Percentiles rank a stretch among this genome's conserved stretches.
Conservation (phyloP, 352 stramenopile genomes). For the Pythium angustatum region DNA sequence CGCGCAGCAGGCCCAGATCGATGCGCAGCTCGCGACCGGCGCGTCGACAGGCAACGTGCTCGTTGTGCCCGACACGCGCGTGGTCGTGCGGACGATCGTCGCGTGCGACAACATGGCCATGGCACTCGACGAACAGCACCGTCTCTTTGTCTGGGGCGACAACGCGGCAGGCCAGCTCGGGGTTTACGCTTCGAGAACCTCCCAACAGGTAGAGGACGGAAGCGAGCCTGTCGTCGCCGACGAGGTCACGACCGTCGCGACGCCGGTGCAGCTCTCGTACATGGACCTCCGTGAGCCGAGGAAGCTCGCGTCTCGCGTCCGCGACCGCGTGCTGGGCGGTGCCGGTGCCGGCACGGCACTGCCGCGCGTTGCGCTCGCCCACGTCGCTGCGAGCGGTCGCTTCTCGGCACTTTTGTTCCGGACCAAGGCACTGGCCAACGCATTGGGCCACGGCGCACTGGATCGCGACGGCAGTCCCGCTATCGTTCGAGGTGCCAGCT, state of each 20-base stretch:
- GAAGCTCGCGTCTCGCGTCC: constrained; percentile 29
- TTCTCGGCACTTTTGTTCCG: constrained; percentile 55
- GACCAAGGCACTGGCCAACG: constrained; percentile 32
- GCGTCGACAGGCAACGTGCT: background rate
- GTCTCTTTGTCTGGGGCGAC: constrained; percentile 55
- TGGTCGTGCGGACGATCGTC: constrained; percentile 38
- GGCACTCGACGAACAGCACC: constrained; percentile 48
- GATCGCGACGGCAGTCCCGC: constrained; percentile 1
- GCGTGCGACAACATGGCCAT: constrained; percentile 36
- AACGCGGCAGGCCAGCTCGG: constrained; percentile 47
- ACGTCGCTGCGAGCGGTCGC: constrained; percentile 42
- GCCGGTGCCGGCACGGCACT: constrained; percentile 24
- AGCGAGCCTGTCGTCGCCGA: too few species aligned
- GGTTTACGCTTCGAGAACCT: background rate
- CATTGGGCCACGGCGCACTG: background rate
- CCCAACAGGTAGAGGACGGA: background rate
- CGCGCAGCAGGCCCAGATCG: constrained; percentile 35
- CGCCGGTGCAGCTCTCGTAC: constrained; percentile 45
- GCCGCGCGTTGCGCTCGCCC: constrained; percentile 37
- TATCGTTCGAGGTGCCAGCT: background rate
- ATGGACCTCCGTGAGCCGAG: constrained; percentile 40
- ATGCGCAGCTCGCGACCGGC: constrained; percentile 27
- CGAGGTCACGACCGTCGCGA: background rate
- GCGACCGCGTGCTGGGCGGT: constrained; percentile 31
- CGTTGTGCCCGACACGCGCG: constrained; percentile 33